phyloP scores from a whole-genome alignment of 2,329 filamentous ascomycete genomes.

The Trichothecium roseum region DNA sequence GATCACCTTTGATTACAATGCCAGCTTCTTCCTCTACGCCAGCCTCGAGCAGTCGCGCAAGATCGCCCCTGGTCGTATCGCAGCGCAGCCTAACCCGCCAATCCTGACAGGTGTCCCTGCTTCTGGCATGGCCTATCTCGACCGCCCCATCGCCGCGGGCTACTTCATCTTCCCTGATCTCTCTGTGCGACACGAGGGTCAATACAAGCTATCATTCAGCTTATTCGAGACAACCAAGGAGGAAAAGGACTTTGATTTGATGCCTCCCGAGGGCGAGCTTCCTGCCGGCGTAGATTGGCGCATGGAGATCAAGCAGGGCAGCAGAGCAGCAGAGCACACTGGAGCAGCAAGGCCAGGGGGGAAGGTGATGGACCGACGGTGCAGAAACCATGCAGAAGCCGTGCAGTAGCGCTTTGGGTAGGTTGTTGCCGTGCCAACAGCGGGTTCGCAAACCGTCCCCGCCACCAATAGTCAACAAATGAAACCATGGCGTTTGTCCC shows the following conservation, averaged over 20 bases:
- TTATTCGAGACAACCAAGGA: constrained; percentile 92
- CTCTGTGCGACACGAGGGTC: constrained; percentile 89
- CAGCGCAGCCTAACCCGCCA: constrained; percentile 58
- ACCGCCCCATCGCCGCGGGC: constrained; percentile 67
- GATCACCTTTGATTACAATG: constrained; percentile 84
- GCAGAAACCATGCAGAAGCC: no score
- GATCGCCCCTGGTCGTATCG: constrained; percentile 71
- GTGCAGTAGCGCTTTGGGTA: no score
- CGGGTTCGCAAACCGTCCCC: no score
- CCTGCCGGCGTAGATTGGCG: constrained; percentile 60
- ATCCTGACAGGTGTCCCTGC: constrained; percentile 92
- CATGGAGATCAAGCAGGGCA: constrained; percentile 87
- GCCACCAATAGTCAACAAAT: no score
- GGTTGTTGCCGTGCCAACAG: no score
- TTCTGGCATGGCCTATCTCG: constrained; percentile 90
- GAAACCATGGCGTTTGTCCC: no score
- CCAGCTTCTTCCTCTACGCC: constrained; percentile 94
- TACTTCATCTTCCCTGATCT: constrained; percentile 98
- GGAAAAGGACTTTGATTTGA: constrained; percentile 62
- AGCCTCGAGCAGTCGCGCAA: constrained; percentile 79
- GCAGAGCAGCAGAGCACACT: background rate
- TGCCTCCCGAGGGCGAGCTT: constrained; percentile 34
- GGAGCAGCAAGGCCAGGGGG: no score
- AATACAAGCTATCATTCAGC: constrained; percentile 84
- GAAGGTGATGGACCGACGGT: no score